A percentile compares a stretch with the other conserved stretches of the same genome.
These are phyloP conservation scores for Komagataella phaffii DNA, from an alignment of 805 yeast genomes.

Conservation along the genomic window DNA sequence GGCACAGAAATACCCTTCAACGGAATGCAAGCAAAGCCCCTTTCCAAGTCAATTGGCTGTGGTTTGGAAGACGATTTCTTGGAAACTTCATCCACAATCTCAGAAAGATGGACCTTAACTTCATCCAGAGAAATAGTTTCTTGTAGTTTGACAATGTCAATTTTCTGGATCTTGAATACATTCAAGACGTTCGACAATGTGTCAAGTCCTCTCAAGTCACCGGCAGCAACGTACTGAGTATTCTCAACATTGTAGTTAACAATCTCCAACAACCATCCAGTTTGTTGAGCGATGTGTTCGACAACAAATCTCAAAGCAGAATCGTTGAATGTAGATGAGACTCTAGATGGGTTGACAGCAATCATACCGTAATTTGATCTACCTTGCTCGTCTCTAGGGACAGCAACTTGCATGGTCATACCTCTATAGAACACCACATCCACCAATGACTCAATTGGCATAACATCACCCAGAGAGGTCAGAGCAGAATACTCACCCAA, in stretches of 20 bases:
- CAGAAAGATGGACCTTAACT: slow-evolving; percentile 77
- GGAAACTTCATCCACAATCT: slow-evolving; percentile 78
- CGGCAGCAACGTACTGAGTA: slow-evolving; percentile 97
- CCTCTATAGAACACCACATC: slow-evolving; percentile 99
- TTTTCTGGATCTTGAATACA: slow-evolving; percentile 86
- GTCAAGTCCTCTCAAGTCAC: slow-evolving; percentile 93
- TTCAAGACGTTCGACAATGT: slow-evolving; percentile 87
- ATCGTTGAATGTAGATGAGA: slow-evolving; percentile 78
- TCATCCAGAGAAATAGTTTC: slow-evolving; percentile 74
- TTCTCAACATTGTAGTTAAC: slow-evolving; percentile 97
- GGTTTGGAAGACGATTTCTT: slow-evolving; percentile 75
- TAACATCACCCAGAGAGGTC: slow-evolving; percentile 93
- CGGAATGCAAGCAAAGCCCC: slow-evolving; percentile 98
- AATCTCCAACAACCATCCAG: slow-evolving; percentile 92
- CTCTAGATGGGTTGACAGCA: slow-evolving; percentile 95
- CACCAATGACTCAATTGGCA: slow-evolving; percentile 95
- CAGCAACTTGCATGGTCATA: slow-evolving; percentile 99
- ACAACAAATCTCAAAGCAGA: slow-evolving; percentile 92
- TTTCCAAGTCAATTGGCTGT: slow-evolving; percentile 92
- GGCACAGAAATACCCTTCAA: slow-evolving; percentile 99
- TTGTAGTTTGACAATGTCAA: slow-evolving; percentile 81
- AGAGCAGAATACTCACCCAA: slow-evolving; percentile 98
- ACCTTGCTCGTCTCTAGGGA: slow-evolving; percentile 90
- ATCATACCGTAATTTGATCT: slow-evolving; percentile 99
- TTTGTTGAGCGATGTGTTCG: slow-evolving; percentile 69